Base-by-base conservation (phyloP, 2,329 filamentous ascomycete genomes). In the Gremmenia infestans region DNA sequence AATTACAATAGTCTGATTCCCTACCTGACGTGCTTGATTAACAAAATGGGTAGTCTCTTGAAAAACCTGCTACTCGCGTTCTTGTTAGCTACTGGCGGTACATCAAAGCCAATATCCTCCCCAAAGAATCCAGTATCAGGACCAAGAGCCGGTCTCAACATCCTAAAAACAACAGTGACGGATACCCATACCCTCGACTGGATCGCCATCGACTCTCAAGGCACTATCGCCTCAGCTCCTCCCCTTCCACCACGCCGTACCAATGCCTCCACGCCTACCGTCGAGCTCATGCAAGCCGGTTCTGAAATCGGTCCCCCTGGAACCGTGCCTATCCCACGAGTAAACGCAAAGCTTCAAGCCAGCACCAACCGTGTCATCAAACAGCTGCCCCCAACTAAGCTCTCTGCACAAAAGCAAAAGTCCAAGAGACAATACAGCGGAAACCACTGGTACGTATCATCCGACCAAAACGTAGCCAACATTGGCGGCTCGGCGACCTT, bases 101-200 rank as follows among this genome's bases (percentile, higher is more conserved):
- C 43, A 28, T 50, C 51, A 12, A 51, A 43, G 35, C 55, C 55
- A 14, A 36, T 51, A 28, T 42, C 50, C 28, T 28, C 32, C 25
- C 47, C 50, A 5, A 45, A 37, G 12, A 52, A 52, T 4, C 54
- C 57, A 12, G 49, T 48, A 12, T 17, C 53, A 12, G 39, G 40
- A 15, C 52, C 48, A 23, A 43, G 57, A 36, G 50, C 53, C 14
- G 50, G 42, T 14, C 48, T 55, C 6, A 45, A 58, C 25, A 35
- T 54, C 23, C 17, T 53, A n/a, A 50, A 57, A 19, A 60, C 58
- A 12, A 60, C 55, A 2, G 12, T 25, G 12, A 60, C 57, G 2
- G 49, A 60, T n/a, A 36, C 52, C 5, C 43, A 56, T 14, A 52
- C 40, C n/a, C 57, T 61, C 23, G 56, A 61, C 49, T 61, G 56